Evolutionary conservation across 2,329 filamentous ascomycete genomes (phyloP).

Genomic region (Biscogniauxia sp.): DNA sequence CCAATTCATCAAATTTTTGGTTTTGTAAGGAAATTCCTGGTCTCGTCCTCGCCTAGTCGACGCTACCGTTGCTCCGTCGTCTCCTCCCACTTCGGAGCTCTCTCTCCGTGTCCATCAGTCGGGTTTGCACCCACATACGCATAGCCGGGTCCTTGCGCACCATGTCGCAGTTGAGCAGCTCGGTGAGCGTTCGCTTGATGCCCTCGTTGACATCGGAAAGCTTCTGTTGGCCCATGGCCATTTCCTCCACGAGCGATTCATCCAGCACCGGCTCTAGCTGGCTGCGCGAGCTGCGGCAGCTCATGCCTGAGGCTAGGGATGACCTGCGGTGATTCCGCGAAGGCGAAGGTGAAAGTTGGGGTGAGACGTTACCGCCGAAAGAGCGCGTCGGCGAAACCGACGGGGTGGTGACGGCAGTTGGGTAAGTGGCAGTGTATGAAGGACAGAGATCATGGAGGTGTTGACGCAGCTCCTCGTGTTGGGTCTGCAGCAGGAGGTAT

Average conservation of each 20-base stretch:
- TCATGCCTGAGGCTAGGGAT: constrained; percentile 18
- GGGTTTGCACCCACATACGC: constrained; percentile 57
- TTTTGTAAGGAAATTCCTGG: neutral
- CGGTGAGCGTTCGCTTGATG: constrained; percentile 60
- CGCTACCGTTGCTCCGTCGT: constrained; percentile 40
- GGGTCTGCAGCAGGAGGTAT: constrained; percentile 52
- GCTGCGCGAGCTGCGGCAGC: constrained; percentile 20
- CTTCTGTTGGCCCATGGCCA: constrained; percentile 52
- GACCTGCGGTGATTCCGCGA: constrained; percentile 30
- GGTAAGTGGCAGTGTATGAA: constrained; percentile 35
- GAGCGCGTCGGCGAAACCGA: constrained; percentile 59
- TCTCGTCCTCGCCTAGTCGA: constrained; percentile 18
- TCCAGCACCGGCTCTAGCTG: constrained; percentile 42
- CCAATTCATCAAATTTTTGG: neutral
- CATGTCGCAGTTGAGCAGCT: constrained; percentile 58
- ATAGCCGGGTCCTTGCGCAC: constrained; percentile 50
- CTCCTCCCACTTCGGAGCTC: constrained; percentile 54
- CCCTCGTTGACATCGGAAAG: constrained; percentile 57
- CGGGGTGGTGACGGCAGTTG: constrained; percentile 46
- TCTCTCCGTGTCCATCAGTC: constrained; percentile 60
- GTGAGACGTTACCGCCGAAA: constrained; percentile 49
- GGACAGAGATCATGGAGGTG: constrained; percentile 52
- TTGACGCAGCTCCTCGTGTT: constrained; percentile 51
- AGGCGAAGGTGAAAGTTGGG: constrained; percentile 32
- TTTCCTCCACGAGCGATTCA: constrained; percentile 46